Evolutionary conservation across 2,329 filamentous ascomycete species (phyloP), one percentile per base, ranked within the genome.

Genomic region (Pseudogymnoascus sp.): DNA sequence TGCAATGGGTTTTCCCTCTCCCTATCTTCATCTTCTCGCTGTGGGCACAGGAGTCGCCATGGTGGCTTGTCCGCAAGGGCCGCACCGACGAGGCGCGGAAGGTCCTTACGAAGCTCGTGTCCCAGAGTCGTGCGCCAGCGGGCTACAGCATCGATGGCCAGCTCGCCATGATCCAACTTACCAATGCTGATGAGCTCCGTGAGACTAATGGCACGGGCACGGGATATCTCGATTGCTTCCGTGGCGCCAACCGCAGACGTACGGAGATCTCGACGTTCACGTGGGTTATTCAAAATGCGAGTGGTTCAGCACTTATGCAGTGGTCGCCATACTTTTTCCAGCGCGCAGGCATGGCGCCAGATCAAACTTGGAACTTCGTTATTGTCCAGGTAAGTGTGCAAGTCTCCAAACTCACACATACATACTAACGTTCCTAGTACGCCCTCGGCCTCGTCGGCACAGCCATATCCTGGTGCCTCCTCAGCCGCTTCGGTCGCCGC

Each of bases 261-360:
- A 82, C 80, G 0, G 80, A 81, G 66, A 80, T 82, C 26, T 76
- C 78, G 1, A 73, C 76, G 61, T 83, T 84, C 68, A 82, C 84
- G 4, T 87, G 85, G 74, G 79, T 81, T 10, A 84, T 84, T 1
- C 84, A 87, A 68, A 84, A 85, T 16, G 75, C 86, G 2, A 82
- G 80, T 61, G 83, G 85, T 13, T 82, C 84, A 65, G 82, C 84
- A 16, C 79, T 86, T 63, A 82, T 85, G 63, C 83, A 82, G 65
- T 87, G 85, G 65, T 83, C 82, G 1, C 86, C 82, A 1, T 84
- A 84, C 68, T 79, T 79, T 69, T 85, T 84, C 71, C 74, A 80
- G 65, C 78, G 81, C 65, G 82, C 81, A 1, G 82, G 82, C 1
- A 70, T 85, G 38, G 68, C 73, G 1, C 74, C 77, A 0, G 73